These are phyloP conservation scores for Aspergillus latus DNA, from an alignment of 2,329 filamentous ascomycete genomes.

Conservation along the genomic window DNA sequence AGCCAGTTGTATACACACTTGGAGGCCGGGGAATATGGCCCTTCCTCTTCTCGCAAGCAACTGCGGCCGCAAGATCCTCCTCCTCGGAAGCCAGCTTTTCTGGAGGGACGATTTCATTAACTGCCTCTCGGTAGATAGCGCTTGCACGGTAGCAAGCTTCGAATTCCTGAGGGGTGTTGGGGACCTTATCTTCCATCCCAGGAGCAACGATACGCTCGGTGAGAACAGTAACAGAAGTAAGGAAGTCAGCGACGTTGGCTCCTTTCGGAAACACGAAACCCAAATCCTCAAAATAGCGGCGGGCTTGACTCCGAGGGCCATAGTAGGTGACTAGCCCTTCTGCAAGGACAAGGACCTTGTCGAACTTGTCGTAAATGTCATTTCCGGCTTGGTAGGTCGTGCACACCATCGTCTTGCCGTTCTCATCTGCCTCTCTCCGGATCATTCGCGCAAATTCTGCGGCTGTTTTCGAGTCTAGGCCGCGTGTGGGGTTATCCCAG, in stretches of 20 bases:
- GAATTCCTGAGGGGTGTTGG: conserved; percentile 44
- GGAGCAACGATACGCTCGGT: conserved; percentile 45
- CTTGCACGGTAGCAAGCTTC: conserved; percentile 53
- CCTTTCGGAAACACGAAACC: conserved; percentile 63
- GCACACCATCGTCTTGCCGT: conserved; percentile 59
- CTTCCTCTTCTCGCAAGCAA: conserved; percentile 32
- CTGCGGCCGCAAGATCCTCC: conserved; percentile 31
- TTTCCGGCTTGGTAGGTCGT: conserved; percentile 70
- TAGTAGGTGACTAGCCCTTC: conserved; percentile 65
- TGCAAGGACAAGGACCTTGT: conserved; percentile 67
- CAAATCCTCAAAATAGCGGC: conserved; percentile 62
- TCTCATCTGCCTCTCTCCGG: conserved; percentile 60
- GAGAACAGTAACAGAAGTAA: conserved; percentile 63
- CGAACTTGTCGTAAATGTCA: conserved; percentile 66
- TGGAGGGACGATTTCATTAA: conserved; percentile 42
- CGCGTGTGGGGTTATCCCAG: conserved; percentile 67
- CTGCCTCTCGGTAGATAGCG: conserved; percentile 52
- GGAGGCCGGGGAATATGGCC: conserved; percentile 31
- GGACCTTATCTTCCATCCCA: conserved; percentile 33
- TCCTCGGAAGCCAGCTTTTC: conserved; percentile 32
- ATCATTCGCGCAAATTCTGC: conserved; percentile 59
- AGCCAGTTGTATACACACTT: conserved; percentile 33
- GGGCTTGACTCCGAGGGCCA: conserved; percentile 57
- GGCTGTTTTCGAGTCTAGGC: conserved; percentile 64
- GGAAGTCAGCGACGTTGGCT: conserved; percentile 64